Evolutionary conservation across 306 rosid genomes (phyloP).

Genomic region (Quercus glauca): DNA sequence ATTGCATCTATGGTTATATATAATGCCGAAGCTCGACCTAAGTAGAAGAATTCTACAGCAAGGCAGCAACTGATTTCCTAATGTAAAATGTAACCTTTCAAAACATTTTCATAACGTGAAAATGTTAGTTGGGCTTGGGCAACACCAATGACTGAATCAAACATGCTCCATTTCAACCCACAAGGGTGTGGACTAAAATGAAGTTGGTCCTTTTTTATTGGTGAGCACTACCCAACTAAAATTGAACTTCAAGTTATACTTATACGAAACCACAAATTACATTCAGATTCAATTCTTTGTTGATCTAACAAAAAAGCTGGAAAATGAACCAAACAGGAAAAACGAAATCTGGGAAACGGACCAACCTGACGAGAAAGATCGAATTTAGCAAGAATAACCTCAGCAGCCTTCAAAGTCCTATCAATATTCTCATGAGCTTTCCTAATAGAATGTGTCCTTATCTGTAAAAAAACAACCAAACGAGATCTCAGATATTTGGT

Average conservation of each 20-base stretch:
- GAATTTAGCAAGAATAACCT: constrained; percentile 75
- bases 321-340: not conserved
- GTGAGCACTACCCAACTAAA: not conserved
- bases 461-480: constrained; percentile 40
- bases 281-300: not conserved
- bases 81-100: no score
- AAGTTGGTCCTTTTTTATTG: not conserved
- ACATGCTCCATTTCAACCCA: no score
- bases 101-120: no score
- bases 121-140: no score
- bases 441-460: constrained; percentile 86
- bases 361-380: constrained; percentile 98
- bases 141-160: no score
- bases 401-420: constrained; percentile 86
- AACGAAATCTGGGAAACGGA: constrained; percentile 25
- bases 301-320: not conserved
- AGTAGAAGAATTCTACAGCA: no score
- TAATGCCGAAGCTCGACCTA: no score
- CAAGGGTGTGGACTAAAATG: not conserved
- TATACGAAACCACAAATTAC: not conserved
- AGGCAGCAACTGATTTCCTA: no score
- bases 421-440: constrained; percentile 98
- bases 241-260: not conserved
- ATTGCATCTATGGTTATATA: no score
- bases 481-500: no score